Conservation (phyloP, 2,329 filamentous ascomycete genomes). For the Colletotrichum euphorbiae region DNA sequence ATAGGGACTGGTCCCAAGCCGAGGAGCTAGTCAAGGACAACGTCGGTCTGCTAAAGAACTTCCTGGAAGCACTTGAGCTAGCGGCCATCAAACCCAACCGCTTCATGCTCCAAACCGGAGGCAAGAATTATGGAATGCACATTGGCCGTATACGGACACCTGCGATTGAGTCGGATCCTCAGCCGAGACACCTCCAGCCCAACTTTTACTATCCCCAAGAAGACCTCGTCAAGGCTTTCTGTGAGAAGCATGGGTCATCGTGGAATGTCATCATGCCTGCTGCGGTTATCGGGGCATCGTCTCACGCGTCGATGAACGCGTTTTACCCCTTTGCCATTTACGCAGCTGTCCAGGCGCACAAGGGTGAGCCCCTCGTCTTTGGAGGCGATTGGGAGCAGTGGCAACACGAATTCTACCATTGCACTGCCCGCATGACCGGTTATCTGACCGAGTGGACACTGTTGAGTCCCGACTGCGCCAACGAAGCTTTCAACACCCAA, state of each 20-base stretch:
- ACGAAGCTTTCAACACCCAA: conserved; percentile 19
- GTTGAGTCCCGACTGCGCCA: background rate
- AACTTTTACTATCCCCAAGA: conserved; percentile 35
- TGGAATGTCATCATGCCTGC: conserved; percentile 22
- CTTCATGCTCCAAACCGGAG: conserved; percentile 31
- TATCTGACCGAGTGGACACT: conserved; percentile 21
- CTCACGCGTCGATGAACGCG: conserved; percentile 8
- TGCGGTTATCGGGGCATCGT: conserved; percentile 8
- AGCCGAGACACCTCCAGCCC: conserved; percentile 14
- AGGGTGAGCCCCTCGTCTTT: conserved; percentile 14
- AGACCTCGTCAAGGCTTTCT: conserved; percentile 17
- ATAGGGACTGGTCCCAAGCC: conserved; percentile 21
- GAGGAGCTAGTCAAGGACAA: conserved; percentile 16
- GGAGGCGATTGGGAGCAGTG: conserved; percentile 25
- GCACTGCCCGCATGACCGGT: conserved; percentile 11
- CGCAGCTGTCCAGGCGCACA: conserved; percentile 11
- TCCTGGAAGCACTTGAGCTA: conserved; percentile 13
- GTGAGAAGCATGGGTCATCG: background rate
- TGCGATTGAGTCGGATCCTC: conserved; percentile 5
- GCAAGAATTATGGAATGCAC: conserved; percentile 33
- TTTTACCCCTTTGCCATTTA: conserved; percentile 10
- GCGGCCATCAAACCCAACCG: conserved; percentile 3
- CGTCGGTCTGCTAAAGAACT: conserved; percentile 5
- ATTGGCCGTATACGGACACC: conserved; percentile 20
- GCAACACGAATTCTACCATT: conserved; percentile 15